Percentiles rank a stretch among this genome's conserved stretches.
Conservation (phyloP, 768 basidiomycete species). For the Dentipellis fragilis region DNA sequence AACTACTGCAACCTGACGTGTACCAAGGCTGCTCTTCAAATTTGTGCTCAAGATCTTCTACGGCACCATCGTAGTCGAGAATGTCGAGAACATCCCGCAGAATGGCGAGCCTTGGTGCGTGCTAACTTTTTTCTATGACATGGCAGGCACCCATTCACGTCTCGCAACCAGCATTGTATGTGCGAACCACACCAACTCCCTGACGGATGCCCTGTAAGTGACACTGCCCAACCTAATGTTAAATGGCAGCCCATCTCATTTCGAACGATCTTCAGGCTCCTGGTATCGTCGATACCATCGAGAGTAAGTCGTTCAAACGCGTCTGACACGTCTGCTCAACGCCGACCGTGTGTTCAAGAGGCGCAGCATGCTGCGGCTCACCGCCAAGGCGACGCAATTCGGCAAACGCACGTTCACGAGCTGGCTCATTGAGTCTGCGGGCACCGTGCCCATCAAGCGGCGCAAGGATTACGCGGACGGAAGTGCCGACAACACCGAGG, state of each 20-base stretch:
- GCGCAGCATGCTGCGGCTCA: conserved; percentile 73
- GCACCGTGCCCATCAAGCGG: conserved; percentile 76
- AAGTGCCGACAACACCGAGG: conserved; percentile 52
- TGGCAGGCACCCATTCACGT: neutral
- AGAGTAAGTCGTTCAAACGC: conserved; percentile 30
- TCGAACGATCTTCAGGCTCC: conserved; percentile 34
- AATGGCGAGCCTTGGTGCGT: conserved; percentile 67
- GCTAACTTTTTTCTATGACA: neutral
- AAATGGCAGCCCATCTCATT: neutral
- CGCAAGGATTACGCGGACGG: conserved; percentile 56
- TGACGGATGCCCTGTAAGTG: conserved; percentile 78
- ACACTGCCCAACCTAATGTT: neutral
- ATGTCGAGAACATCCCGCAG: conserved; percentile 56
- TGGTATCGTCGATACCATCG: conserved; percentile 65
- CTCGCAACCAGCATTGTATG: conserved; percentile 56
- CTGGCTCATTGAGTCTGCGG: conserved; percentile 85
- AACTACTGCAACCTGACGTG: conserved; percentile 1
- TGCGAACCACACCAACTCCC: conserved; percentile 79
- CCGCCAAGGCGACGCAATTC: conserved; percentile 84
- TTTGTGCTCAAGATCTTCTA: conserved; percentile 90
- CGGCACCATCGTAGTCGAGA: conserved; percentile 80
- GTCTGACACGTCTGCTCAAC: neutral
- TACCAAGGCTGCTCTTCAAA: conserved; percentile 52
- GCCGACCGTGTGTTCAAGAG: conserved; percentile 38
- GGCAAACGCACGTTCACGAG: conserved; percentile 76